These are phyloP conservation scores for Vitis cinerea DNA, from an alignment of 164 flowering plant species.

Conservation along the genomic window DNA sequence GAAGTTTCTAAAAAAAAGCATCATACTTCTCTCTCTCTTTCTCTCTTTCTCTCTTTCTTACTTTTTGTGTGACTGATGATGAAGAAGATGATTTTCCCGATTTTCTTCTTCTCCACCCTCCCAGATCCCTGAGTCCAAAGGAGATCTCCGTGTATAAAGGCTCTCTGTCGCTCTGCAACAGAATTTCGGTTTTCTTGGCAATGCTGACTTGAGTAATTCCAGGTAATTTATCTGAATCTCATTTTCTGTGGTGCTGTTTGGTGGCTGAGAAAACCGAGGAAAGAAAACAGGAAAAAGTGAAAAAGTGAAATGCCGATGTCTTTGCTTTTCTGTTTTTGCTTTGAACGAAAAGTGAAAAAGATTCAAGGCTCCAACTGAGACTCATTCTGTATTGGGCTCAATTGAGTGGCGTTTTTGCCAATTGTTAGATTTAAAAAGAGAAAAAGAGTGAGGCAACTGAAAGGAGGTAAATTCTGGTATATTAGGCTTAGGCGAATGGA, in stretches of 20 bases:
- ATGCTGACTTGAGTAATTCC: background rate
- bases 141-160: conserved; percentile 6
- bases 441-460: too few relatives aligned
- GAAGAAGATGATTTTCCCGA: background rate
- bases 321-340: background rate
- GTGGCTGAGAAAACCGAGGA: background rate
- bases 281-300: background rate
- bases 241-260: background rate
- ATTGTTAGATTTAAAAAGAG: too few relatives aligned
- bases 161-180: background rate
- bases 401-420: too few relatives aligned
- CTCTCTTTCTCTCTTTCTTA: background rate
- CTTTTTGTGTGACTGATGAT: conserved; percentile 4
- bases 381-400: too few relatives aligned
- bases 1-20: conserved; percentile 9
- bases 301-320: background rate
- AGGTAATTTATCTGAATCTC: background rate
- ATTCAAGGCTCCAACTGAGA: too few relatives aligned
- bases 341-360: background rate
- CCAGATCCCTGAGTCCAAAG: conserved; percentile 23
- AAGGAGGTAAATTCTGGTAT: background rate
- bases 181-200: background rate
- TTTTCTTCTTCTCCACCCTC: conserved; percentile 8
- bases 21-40: conserved; percentile 4
- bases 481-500: background rate